phyloP scores from a whole-genome alignment of 495 filamentous ascomycete genomes.

The Podospora pseudoanserina region DNA sequence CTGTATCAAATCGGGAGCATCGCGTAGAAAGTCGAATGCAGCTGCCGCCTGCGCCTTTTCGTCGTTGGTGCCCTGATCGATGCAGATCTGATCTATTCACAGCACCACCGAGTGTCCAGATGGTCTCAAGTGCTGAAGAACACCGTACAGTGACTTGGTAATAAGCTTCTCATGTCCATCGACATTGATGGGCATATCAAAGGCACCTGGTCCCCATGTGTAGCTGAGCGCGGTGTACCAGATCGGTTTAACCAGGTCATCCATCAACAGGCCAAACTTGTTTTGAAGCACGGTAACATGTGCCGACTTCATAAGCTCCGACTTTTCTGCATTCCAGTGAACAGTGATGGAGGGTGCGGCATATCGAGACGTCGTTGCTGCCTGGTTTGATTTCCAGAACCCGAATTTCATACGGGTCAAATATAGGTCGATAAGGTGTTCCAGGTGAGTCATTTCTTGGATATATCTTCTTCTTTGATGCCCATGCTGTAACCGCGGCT shows the following conservation, averaged over 20 bases:
- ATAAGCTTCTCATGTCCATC: neutral
- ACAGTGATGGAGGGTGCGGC: neutral
- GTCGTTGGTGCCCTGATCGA: conserved; percentile 26
- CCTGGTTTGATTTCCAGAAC: neutral
- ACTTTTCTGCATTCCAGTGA: neutral
- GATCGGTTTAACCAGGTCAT: neutral
- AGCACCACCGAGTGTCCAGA: neutral
- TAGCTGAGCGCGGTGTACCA: neutral
- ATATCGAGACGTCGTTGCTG: neutral
- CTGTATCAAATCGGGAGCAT: neutral
- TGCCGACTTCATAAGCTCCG: neutral
- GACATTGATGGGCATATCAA: neutral
- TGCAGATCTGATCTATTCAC: conserved; percentile 32
- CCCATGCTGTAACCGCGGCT: neutral
- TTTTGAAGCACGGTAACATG: neutral
- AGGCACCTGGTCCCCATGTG: neutral
- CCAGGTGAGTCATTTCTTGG: neutral
- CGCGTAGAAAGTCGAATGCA: neutral
- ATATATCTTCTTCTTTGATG: neutral
- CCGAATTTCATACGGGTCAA: neutral
- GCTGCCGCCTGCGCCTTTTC: conserved; percentile 16
- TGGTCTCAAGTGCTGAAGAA: neutral
- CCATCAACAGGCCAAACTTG: neutral
- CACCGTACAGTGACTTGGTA: conserved; percentile 2
- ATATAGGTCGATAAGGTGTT: neutral